Evolutionary conservation across 495 filamentous ascomycete species (phyloP).

Genomic region (Massariosphaeria phaeospora): DNA sequence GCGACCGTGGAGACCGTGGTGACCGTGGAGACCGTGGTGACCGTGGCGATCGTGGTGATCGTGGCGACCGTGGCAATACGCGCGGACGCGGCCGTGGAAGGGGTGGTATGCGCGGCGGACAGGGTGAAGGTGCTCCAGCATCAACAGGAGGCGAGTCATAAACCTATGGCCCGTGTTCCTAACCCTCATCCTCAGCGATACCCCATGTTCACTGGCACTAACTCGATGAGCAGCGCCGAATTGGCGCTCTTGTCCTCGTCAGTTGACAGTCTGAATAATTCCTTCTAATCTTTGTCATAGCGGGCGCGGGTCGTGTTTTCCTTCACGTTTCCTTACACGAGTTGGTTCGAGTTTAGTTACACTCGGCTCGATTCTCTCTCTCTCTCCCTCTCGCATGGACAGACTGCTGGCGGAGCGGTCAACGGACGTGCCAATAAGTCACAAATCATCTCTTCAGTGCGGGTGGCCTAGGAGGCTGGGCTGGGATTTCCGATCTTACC

Average conservation of each 20-base stretch:
- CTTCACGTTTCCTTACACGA: no score
- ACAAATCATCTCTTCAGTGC: no score
- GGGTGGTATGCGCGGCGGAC: slow-evolving; percentile 27
- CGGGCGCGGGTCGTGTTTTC: slow-evolving; percentile 14
- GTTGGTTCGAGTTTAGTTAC: no score
- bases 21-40: slow-evolving; percentile 59
- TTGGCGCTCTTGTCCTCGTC: background rate
- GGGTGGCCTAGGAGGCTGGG: no score
- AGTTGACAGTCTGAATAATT: slow-evolving; percentile 4
- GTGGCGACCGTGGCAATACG: slow-evolving; percentile 51
- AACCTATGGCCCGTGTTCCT: background rate
- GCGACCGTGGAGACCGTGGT: slow-evolving; percentile 49
- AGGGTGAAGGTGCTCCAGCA: slow-evolving; percentile 30
- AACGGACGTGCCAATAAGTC: no score
- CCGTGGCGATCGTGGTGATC: no score
- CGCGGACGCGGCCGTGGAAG: slow-evolving; percentile 40
- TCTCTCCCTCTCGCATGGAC: background rate
- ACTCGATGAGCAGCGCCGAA: background rate
- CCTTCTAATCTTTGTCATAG: slow-evolving; percentile 10
- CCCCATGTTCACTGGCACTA: slow-evolving; percentile 2
- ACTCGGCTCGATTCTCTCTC: no score
- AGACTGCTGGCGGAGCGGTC: background rate
- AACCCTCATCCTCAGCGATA: slow-evolving; percentile 2
- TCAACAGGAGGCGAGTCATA: slow-evolving; percentile 33
- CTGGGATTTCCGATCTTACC: no score